Conservation (phyloP, 345 rosid genomes). For the Rhodamnia rubescens region DNA sequence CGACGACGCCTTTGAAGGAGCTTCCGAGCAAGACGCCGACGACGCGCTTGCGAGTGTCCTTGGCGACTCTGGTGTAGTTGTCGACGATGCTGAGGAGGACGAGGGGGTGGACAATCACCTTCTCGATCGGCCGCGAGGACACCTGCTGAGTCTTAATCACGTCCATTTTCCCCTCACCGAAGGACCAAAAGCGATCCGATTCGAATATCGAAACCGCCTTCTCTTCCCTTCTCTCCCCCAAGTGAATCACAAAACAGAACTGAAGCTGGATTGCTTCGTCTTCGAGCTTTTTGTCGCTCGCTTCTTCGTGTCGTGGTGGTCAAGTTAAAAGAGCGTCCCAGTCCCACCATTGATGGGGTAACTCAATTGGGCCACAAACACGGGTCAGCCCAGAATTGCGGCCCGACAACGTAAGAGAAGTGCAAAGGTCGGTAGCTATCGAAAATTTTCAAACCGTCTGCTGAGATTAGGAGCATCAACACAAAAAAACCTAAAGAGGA, state of each 20-base stretch:
- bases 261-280: not conserved
- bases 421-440: not conserved
- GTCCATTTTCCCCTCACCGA: slow-evolving; percentile 32
- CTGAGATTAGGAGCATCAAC: too few relatives aligned
- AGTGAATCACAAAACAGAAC: not conserved
- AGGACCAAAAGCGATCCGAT: not conserved
- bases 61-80: slow-evolving; percentile 89
- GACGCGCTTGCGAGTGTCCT: slow-evolving; percentile 88
- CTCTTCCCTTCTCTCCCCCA: not conserved
- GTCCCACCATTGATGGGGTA: not conserved
- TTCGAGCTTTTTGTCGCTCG: not conserved
- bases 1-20: slow-evolving; percentile 75
- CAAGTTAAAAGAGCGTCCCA: not conserved
- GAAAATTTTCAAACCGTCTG: not conserved
- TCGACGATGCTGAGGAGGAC: slow-evolving; percentile 95
- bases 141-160: slow-evolving; percentile 91
- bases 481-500: too few relatives aligned
- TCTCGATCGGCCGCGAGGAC: slow-evolving; percentile 71
- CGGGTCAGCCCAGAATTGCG: not conserved
- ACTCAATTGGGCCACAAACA: not conserved
- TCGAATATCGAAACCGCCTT: not conserved
- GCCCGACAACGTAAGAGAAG: not conserved
- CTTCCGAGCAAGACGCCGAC: slow-evolving; percentile 71
- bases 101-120: slow-evolving; percentile 88
- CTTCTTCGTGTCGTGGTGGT: not conserved